These are phyloP conservation scores for Taphrina populina DNA, from an alignment of 1,139 yeast genomes.

Conservation along the genomic window DNA sequence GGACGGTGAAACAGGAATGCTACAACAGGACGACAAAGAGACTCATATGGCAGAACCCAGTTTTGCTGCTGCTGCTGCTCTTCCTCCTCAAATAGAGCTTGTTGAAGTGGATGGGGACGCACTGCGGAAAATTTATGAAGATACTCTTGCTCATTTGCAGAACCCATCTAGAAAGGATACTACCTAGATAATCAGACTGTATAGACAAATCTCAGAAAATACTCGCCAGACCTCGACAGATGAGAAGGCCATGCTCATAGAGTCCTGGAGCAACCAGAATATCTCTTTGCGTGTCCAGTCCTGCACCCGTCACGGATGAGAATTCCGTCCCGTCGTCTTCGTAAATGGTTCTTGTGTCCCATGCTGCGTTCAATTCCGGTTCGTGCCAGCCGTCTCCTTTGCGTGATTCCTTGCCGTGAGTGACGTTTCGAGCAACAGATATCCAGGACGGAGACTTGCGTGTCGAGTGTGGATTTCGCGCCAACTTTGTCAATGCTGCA, in stretches of 20 bases:
- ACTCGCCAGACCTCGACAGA: slow-evolving; percentile 26
- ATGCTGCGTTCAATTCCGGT: slow-evolving; percentile 2
- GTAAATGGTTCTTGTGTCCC: slow-evolving; percentile 22
- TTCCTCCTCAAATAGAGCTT: background rate
- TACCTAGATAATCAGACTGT: too few species aligned
- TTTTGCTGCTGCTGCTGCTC: too few species aligned
- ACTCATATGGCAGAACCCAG: too few species aligned
- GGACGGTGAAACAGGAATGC: too few species aligned
- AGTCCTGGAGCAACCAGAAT: slow-evolving; percentile 14
- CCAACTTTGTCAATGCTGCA: background rate
- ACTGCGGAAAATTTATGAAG: slow-evolving; percentile 4
- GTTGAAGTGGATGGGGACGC: slow-evolving; percentile 8
- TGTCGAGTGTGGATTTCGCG: slow-evolving; percentile 11
- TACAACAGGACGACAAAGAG: too few species aligned
- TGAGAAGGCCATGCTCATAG: slow-evolving; percentile 20
- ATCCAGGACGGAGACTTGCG: slow-evolving; percentile 19
- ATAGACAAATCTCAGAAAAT: too few species aligned
- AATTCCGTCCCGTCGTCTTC: slow-evolving; percentile 21
- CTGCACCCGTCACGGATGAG: slow-evolving; percentile 19
- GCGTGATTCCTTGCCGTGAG: background rate
- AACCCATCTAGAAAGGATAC: background rate
- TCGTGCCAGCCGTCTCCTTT: slow-evolving; percentile 12
- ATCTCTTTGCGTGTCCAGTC: slow-evolving; percentile 4
- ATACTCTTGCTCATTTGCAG: slow-evolving; percentile 11
- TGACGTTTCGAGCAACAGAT: slow-evolving; percentile 7